Conservation (phyloP, 495 filamentous ascomycete species). For the Penicillium paradoxum region DNA sequence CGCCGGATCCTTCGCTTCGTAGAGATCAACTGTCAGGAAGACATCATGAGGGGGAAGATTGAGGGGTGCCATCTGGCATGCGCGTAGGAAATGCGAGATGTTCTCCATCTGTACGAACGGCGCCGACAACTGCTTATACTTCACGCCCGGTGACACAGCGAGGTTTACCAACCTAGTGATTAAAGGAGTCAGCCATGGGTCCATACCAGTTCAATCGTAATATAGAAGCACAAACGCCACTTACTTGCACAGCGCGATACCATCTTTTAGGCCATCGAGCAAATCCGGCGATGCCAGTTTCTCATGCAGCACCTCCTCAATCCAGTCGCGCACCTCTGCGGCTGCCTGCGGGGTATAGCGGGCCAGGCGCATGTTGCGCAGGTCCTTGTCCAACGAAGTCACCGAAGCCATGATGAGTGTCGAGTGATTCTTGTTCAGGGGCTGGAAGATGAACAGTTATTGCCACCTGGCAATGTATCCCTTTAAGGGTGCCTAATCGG, state of each 20-base stretch:
- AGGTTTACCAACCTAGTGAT: slow-evolving; percentile 74
- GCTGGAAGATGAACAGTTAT: neutral
- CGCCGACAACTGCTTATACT: slow-evolving; percentile 79
- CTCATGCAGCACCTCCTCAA: slow-evolving; percentile 75
- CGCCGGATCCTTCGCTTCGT: slow-evolving; percentile 92
- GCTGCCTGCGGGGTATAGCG: slow-evolving; percentile 93
- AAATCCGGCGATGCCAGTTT: slow-evolving; percentile 68
- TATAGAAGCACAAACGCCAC: slow-evolving; percentile 13
- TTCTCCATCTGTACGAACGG: slow-evolving; percentile 99
- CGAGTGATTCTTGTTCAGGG: neutral
- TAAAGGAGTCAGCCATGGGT: slow-evolving; percentile 13
- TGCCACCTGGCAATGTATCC: slow-evolving; percentile 15
- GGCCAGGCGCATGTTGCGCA: slow-evolving; percentile 85
- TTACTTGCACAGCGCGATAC: slow-evolving; percentile 87
- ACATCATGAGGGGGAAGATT: slow-evolving; percentile 88
- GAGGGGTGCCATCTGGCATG: slow-evolving; percentile 77
- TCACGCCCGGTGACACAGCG: slow-evolving; percentile 70
- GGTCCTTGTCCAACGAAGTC: slow-evolving; percentile 87
- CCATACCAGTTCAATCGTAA: neutral
- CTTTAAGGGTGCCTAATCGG: slow-evolving; percentile 24
- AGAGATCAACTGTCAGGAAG: slow-evolving; percentile 96
- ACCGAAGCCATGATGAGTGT: slow-evolving; percentile 77
- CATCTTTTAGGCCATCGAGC: slow-evolving; percentile 82
- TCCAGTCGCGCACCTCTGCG: slow-evolving; percentile 80
- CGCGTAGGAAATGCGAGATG: slow-evolving; percentile 90